Conservation (phyloP, 148 eudicot species). For the Polygonum aviculare region DNA sequence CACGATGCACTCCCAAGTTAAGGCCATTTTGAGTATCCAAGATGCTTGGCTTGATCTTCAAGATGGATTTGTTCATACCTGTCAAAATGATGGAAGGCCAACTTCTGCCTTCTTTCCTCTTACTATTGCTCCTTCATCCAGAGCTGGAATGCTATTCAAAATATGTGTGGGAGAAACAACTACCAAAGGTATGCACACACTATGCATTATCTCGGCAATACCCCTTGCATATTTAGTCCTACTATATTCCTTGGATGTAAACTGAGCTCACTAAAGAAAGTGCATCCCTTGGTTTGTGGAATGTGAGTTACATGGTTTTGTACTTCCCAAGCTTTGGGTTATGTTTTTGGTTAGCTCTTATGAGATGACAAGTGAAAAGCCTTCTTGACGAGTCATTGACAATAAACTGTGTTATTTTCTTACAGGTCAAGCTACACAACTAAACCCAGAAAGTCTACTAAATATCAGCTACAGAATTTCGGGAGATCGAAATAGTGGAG, state of each 20-base stretch:
- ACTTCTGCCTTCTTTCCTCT: slow-evolving; percentile 77
- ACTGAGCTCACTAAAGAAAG: not conserved
- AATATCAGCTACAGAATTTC: slow-evolving; percentile 62
- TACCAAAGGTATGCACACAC: slow-evolving; percentile 35
- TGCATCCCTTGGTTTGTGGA: not conserved
- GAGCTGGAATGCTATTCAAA: slow-evolving; percentile 77
- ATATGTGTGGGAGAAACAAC: slow-evolving; percentile 41
- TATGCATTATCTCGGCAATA: not conserved
- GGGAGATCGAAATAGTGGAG: slow-evolving; percentile 70
- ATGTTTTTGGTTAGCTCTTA: not conserved
- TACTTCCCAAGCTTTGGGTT: too few relatives aligned
- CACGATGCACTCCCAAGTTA: slow-evolving; percentile 86
- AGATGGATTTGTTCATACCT: slow-evolving; percentile 86
- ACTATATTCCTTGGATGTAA: not conserved
- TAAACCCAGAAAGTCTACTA: slow-evolving; percentile 48
- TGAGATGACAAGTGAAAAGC: not conserved
- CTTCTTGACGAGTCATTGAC: not conserved
- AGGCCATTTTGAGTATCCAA: slow-evolving; percentile 66
- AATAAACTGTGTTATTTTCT: not conserved
- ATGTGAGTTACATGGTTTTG: not conserved
- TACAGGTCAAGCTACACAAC: slow-evolving; percentile 47
- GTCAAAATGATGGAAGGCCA: slow-evolving; percentile 66
- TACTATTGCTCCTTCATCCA: slow-evolving; percentile 63
- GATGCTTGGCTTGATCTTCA: slow-evolving; percentile 99
- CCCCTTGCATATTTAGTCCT: not conserved